Evolutionary conservation across 768 basidiomycete genomes (phyloP), one percentile per base, ranked within the genome.

Genomic region (Macrolepiota fuliginosa): DNA sequence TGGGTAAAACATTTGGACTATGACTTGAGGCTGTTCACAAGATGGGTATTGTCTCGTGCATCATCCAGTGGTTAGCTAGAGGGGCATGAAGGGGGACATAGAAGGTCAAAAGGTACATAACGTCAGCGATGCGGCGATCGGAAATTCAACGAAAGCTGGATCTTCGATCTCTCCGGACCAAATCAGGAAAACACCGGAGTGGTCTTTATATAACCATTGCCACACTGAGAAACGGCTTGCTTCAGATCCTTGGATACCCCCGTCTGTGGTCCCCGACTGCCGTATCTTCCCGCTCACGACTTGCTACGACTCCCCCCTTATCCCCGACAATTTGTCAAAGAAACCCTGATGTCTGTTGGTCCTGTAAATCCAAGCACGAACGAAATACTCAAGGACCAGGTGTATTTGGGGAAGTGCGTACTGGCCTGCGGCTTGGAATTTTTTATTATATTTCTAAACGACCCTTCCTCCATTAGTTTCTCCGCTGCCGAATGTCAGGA

Each of bases 381-480:
- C 60, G 77, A 75, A 50, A 70, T 81, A 19, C 56, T 80, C 10
- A 67, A 74, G 56, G 74, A 69, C 45, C 74, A 77, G 61, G 57
- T 81, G 17, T 81, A 73, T 62, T 69, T 80, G 37, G 77, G 78
- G 69, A 80, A 79, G 80, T 79, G 58, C 65, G 77, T 73, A 5
- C n/a, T 22, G 45, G 17, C 27, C 40, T 29, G 15, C 4, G 37
- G 47, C 24, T 53, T 27, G 4, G 29, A 13, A 24, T 62, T 22
- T 54, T 11, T 12, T 9, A 27, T 54, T 53, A 54, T 32, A 36
- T 54, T 53, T 17, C 27, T 56, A 25, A 61, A 55, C 29, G 46
- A 45, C 42, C 9, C 7, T 24, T 29, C 45, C 47, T 32, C 32
- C 53, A 35, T 13, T 59, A 82, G 81, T 62, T 59, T 80, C 35